Conservation (phyloP, 345 rosid species). For the Brassica nigra region DNA sequence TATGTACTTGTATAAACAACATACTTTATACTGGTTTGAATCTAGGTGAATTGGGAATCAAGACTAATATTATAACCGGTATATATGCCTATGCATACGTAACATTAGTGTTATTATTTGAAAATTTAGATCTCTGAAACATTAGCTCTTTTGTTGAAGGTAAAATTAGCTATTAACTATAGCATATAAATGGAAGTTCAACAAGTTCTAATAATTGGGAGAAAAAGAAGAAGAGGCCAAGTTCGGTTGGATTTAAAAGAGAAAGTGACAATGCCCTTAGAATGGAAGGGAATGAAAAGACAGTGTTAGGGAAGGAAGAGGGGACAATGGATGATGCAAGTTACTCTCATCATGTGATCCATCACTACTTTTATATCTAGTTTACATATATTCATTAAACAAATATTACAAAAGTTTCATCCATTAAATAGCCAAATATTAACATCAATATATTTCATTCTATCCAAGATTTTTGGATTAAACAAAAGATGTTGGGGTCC, state of each 20-base stretch:
- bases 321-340: slow-evolving; percentile 44
- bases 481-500: not conserved
- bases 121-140: not conserved
- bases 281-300: slow-evolving; percentile 45
- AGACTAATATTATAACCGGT: not conserved
- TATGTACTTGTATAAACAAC: not conserved
- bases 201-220: slow-evolving; percentile 25
- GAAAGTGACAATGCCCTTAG: slow-evolving; percentile 43
- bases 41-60: not conserved
- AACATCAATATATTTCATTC: not conserved
- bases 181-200: slow-evolving; percentile 12
- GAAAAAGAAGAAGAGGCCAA: slow-evolving; percentile 41
- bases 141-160: not conserved
- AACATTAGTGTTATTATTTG: not conserved
- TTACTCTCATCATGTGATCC: slow-evolving; percentile 44
- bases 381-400: slow-evolving; percentile 22
- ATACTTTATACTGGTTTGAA: not conserved
- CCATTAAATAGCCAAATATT: not conserved
- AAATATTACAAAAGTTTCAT: not conserved
- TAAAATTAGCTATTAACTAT: not conserved
- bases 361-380: slow-evolving; percentile 25
- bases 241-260: slow-evolving; percentile 42
- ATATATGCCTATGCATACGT: not conserved
- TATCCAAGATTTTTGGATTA: not conserved
- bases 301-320: slow-evolving; percentile 41